A percentile compares a stretch with the other conserved stretches of the same genome.
These are phyloP conservation scores for Gigaspora rosea DNA, from an alignment of 192 early-diverging fungal species.

Conservation along the genomic window DNA sequence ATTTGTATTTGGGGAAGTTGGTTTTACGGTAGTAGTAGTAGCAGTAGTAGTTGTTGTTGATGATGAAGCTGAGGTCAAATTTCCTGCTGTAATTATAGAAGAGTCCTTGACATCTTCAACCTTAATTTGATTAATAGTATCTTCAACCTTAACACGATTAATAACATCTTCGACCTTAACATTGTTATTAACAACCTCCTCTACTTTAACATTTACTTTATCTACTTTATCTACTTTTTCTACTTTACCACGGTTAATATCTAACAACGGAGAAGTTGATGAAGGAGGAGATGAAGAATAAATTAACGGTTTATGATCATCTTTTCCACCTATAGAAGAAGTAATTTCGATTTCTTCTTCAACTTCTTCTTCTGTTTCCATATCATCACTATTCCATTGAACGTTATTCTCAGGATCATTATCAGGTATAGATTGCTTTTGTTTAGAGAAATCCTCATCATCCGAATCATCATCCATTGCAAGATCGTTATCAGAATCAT, in stretches of 20 bases:
- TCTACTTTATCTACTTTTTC: no score
- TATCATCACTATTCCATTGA: conserved; percentile 32
- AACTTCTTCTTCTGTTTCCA: conserved; percentile 30
- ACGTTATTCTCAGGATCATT: background rate
- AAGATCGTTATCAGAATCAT: conserved; percentile 12
- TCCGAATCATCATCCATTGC: conserved; percentile 33
- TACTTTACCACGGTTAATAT: no score
- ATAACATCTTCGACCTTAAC: no score
- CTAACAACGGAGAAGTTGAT: background rate
- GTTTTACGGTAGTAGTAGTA: background rate
- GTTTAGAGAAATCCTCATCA: background rate
- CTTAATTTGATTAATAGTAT: no score
- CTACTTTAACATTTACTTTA: no score
- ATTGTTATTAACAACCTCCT: no score
- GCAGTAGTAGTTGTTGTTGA: background rate
- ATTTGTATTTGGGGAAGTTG: background rate
- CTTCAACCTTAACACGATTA: no score
- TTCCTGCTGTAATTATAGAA: background rate
- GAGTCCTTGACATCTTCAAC: no score
- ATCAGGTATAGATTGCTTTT: background rate
- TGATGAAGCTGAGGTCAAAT: background rate
- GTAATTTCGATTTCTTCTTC: conserved; percentile 10
- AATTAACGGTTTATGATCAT: background rate
- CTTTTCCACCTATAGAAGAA: background rate
- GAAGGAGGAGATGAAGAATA: background rate